Base-by-base conservation (phyloP, 108 stramenopile species). In the Fragilaria radians region DNA sequence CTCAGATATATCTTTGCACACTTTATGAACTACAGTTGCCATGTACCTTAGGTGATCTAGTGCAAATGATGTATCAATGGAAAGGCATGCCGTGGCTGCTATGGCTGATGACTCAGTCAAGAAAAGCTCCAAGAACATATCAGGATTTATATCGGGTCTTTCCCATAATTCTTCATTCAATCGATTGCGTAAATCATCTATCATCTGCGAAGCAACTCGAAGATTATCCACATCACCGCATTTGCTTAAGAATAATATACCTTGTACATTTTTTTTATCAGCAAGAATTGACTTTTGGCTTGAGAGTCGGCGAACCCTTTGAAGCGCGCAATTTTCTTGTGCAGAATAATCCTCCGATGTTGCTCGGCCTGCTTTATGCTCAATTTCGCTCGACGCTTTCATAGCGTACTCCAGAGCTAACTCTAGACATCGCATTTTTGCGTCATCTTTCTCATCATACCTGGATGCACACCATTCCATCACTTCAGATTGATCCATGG, bases 381-480 rank as follows among this genome's bases (percentile, higher is more conserved):
- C 90, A 1, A 74, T 62, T 52, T 88, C 81, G 22, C 61, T 76
- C 0, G 91, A 89, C 25, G 82, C 84, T 33, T 78, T 66, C 24
- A 85, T 85, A 22, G 88, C 91, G 60, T 65, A 61, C 28, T 61
- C 57, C 48, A 82, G 57, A 4, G 87, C 84, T 27, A 80, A 52
- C 24, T 93, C 86, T 25, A 93, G 63, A 59, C 86, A 87, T n/a
- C 54, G 59, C 27, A 93, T 69, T 54, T 74, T 63, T 11, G 77
- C 73, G 17, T 68, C 59, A 21, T 83, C 82, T 22, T 70, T 70
- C 42, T 59, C 61, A 31, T 67, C 59, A 57, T 85, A 77, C 27
- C 61, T 49, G 24, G 61, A 55, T 4, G 91, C 66, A 52, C 88
- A 93, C 91, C 91, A 93, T 70, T 85, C 86, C 31, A 80, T 71